Base-by-base conservation (phyloP, 2,329 filamentous ascomycete species). In the Aspergillus spinulosporus region DNA sequence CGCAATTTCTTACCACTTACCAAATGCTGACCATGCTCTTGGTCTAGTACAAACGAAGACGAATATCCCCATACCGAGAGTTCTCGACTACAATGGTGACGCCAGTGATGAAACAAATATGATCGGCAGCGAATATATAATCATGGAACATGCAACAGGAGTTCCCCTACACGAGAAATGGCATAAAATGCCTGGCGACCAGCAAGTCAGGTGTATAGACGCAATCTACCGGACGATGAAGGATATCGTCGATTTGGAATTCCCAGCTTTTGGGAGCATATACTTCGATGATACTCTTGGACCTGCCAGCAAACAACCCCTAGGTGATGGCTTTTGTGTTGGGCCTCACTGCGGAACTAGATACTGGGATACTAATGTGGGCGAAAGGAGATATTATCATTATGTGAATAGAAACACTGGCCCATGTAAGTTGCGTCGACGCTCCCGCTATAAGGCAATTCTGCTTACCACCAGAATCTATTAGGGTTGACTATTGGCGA, bases 1-100 rank as follows among this genome's bases (percentile, higher is more conserved):
- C n/a, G 36, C 26, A 28, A 28, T 0, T n/a, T 14, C 4, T 31
- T 32, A 29, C 36, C 1, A 37, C 21, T 46, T 48, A 34, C 21
- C 29, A 54, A 36, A 11, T 21, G 40, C 21, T 57, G 42, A 57
- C 39, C 34, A 9, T 43, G 11, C 26, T 12, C 63, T 40, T 15
- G 58, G 2, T 46, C 56, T 59, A 77, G 73, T 75, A 56, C 68
- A 71, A 67, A 32, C 55, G 0, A 66, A 73, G 29, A 78, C 75
- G 5, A 67, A 56, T 6, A 68, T 79, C 36, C 76, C 76, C 34
- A 72, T 78, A 42, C 76, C 75, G 21, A 67, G 60, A 52, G 71
- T 79, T 40, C 63, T 78, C 7, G 75, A 75, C 59, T 80, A 75
- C 75, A 74, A 64, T 63, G 63, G 75, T 56, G 67, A 77, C 56